Conservation (phyloP, 495 filamentous ascomycete species). For the Tricharina praecox region DNA sequence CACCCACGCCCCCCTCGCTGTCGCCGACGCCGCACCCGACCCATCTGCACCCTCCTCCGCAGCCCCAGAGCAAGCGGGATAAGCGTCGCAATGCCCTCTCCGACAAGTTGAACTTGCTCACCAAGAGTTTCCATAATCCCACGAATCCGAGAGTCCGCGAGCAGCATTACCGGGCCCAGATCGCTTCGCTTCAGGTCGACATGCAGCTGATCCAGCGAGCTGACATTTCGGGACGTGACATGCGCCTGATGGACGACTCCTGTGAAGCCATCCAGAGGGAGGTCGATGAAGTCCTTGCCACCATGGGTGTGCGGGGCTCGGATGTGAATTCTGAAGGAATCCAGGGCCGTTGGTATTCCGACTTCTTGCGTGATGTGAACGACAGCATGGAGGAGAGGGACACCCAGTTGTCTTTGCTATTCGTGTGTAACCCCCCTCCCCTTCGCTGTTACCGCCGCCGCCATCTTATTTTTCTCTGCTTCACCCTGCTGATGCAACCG, state of each 20-base stretch:
- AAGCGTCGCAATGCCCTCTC: constrained; percentile 64
- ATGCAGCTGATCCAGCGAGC: constrained; percentile 71
- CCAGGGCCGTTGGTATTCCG: constrained; percentile 61
- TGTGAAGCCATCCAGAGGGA: constrained; percentile 45
- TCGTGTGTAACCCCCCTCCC: constrained; percentile 42
- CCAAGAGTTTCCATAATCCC: constrained; percentile 51
- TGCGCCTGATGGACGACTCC: constrained; percentile 52
- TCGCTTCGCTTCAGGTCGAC: constrained; percentile 75
- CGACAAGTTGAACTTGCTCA: constrained; percentile 57
- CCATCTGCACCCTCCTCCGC: neutral
- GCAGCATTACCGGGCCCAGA: constrained; percentile 68
- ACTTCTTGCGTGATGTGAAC: constrained; percentile 72
- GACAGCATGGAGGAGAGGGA: constrained; percentile 70
- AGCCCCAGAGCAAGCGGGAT: constrained; percentile 57
- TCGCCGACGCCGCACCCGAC: constrained; percentile 1
- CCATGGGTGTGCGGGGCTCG: constrained; percentile 28
- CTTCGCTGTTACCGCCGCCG: too few relatives aligned
- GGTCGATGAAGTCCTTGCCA: constrained; percentile 42
- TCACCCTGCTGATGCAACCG: neutral
- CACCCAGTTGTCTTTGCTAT: constrained; percentile 52
- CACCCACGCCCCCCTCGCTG: constrained; percentile 2
- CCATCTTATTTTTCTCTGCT: too few relatives aligned
- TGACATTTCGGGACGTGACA: constrained; percentile 50
- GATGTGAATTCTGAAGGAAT: constrained; percentile 41
- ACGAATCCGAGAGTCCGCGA: constrained; percentile 44